A percentile compares a stretch with the other conserved stretches of the same genome.
phyloP scores from a whole-genome alignment of 345 rosid species.

The Tarenaya hassleriana region DNA sequence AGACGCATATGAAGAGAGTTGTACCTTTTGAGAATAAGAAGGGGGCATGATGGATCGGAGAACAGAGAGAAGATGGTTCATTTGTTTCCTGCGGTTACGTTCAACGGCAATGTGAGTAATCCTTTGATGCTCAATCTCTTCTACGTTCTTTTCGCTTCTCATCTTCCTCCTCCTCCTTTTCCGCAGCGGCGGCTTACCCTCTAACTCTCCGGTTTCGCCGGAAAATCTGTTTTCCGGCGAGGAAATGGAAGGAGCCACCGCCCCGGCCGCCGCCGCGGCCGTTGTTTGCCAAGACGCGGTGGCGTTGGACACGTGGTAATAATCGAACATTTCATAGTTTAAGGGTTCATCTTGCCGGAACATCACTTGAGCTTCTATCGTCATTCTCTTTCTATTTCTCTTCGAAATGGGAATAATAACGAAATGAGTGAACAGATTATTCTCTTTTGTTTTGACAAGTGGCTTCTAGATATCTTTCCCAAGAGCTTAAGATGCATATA shows the following conservation, averaged over 20 bases:
- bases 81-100: constrained; percentile 66
- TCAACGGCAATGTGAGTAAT: constrained; percentile 64
- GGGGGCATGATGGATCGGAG: constrained; percentile 59
- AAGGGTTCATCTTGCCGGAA: constrained; percentile 5
- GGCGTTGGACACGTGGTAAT: background rate
- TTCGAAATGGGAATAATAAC: background rate
- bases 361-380: constrained; percentile 2
- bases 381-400: background rate
- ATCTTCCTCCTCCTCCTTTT: constrained; percentile 41
- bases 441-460: too few relatives aligned
- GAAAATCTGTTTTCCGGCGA: constrained; percentile 17
- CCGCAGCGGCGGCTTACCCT: background rate
- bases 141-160: constrained; percentile 34
- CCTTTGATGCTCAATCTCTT: constrained; percentile 61
- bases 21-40: constrained; percentile 57
- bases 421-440: background rate
- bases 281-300: background rate
- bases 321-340: constrained; percentile 8
- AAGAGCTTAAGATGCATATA: too few relatives aligned
- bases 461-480: too few relatives aligned
- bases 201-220: constrained; percentile 1
- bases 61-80: constrained; percentile 53
- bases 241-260: constrained; percentile 9
- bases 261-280: background rate
- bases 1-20: background rate